Evolutionary conservation across 2,329 filamentous ascomycete genomes (phyloP).

Genomic region (Apiospora hydei): DNA sequence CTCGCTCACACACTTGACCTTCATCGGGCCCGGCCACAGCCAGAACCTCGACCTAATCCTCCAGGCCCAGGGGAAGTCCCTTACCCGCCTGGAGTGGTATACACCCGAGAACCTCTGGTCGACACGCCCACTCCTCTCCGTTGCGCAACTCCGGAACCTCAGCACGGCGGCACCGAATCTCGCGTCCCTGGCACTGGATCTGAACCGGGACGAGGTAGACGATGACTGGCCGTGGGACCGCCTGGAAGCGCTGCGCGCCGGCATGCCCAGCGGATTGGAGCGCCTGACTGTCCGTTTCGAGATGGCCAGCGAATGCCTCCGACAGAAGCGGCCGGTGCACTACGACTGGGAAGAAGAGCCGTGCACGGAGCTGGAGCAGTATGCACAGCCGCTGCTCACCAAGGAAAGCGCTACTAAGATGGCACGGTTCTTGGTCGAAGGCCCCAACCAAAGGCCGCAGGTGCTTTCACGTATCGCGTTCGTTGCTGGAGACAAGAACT

Average conservation of each 20-base stretch:
- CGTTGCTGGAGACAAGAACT: neutral
- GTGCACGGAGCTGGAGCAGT: neutral
- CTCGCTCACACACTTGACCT: neutral
- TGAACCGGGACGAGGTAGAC: neutral
- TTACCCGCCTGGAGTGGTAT: neutral
- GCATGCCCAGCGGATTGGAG: neutral
- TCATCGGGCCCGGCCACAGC: neutral
- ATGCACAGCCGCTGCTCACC: neutral
- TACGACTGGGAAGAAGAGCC: neutral
- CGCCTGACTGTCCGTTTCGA: neutral
- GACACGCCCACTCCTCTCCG: neutral
- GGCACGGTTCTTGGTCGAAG: neutral
- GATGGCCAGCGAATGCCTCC: neutral
- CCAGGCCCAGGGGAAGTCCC: neutral
- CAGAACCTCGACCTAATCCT: neutral
- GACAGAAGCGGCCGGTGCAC: neutral
- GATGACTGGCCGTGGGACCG: neutral
- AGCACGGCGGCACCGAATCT: neutral
- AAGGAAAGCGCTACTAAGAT: neutral
- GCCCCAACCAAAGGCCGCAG: no score
- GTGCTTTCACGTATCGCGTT: neutral
- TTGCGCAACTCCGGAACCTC: neutral
- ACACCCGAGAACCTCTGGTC: neutral
- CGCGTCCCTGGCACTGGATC: neutral
- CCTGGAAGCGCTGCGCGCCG: neutral